Evolutionary conservation across 2,329 filamentous ascomycete genomes (phyloP).

Genomic region (Ambrosiella cleistominuta): DNA sequence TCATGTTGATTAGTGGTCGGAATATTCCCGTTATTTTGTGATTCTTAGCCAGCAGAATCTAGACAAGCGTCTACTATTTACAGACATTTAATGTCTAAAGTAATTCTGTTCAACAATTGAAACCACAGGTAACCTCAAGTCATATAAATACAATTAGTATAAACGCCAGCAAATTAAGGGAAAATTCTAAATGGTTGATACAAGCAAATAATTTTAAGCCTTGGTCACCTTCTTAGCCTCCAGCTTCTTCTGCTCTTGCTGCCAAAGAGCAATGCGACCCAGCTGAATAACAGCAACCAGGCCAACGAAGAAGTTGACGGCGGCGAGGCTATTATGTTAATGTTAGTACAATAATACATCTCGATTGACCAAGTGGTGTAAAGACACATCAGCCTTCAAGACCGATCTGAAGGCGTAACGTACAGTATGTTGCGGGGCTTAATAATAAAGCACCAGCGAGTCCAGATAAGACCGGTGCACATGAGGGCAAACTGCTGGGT

Average conservation of each 20-base stretch:
- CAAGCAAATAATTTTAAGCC: conserved; percentile 14
- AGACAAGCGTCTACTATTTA: no score
- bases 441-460: conserved; percentile 95
- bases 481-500: conserved; percentile 85
- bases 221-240: conserved; percentile 16
- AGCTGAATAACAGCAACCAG: conserved; percentile 72
- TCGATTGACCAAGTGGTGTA: background rate
- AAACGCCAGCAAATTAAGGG: background rate
- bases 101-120: no score
- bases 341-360: conserved; percentile 5
- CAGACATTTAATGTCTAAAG: background rate
- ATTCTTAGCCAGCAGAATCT: no score
- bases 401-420: conserved; percentile 18
- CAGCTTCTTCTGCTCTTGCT: conserved; percentile 30
- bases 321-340: conserved; percentile 46
- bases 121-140: background rate
- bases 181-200: background rate
- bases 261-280: conserved; percentile 53
- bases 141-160: background rate
- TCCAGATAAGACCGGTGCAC: conserved; percentile 91
- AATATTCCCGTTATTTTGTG: no score
- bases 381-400: no score
- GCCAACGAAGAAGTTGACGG: conserved; percentile 96
- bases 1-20: no score
- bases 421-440: conserved; percentile 82